Conservation (phyloP, 139 green algal species). For the Microglena sp. region DNA sequence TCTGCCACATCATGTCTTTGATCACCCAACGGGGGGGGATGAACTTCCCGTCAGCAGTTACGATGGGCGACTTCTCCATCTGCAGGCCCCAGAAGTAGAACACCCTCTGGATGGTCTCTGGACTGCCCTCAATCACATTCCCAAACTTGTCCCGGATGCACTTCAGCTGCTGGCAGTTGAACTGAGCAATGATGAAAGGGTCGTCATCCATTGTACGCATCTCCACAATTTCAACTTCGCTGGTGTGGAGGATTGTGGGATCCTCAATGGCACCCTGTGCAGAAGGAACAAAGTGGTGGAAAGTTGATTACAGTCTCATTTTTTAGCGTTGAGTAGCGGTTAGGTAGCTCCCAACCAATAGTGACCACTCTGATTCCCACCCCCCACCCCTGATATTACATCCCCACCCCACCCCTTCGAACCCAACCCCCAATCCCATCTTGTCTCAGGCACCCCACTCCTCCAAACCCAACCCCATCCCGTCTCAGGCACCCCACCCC, state of each 20-base stretch:
- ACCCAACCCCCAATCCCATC: too few species aligned
- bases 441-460: too few species aligned
- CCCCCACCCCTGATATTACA: too few species aligned
- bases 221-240: conserved; percentile 81
- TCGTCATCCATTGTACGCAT: conserved; percentile 56
- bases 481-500: too few species aligned
- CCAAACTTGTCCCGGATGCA: conserved; percentile 82
- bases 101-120: conserved; percentile 63
- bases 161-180: conserved; percentile 78
- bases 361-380: too few species aligned
- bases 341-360: too few species aligned
- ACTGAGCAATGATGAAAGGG: conserved; percentile 76
- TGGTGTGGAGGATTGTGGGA: conserved; percentile 82
- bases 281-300: too few species aligned
- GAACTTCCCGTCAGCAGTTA: conserved; percentile 59
- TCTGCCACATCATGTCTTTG: conserved; percentile 76
- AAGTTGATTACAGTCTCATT: too few species aligned
- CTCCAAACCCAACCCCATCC: too few species aligned
- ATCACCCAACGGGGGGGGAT: conserved; percentile 78
- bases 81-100: conserved; percentile 77
- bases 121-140: conserved; percentile 80
- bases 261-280: conserved; percentile 58
- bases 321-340: too few species aligned
- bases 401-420: too few species aligned
- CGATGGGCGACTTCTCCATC: conserved; percentile 47